Evolutionary conservation across 192 early-diverging fungal genomes (phyloP).

Genomic region (Dissophora ornata): DNA sequence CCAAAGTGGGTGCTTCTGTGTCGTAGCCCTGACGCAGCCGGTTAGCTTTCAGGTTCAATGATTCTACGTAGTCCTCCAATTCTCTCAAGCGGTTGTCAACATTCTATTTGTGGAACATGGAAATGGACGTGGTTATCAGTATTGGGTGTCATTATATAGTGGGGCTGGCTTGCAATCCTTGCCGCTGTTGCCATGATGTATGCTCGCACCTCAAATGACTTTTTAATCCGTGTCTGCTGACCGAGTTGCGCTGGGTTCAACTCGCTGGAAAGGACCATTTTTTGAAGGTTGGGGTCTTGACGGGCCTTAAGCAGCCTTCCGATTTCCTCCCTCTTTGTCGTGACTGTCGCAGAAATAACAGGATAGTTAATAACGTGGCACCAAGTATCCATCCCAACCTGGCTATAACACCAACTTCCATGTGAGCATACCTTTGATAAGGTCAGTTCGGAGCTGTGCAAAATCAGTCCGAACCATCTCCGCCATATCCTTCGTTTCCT

Average conservation of each 20-base stretch:
- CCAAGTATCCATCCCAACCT: no score
- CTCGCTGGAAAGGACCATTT: constrained; percentile 25
- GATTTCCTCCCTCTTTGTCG: constrained; percentile 43
- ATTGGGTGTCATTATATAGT: no score
- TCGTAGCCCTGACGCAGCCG: constrained; percentile 32
- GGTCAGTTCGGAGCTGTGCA: constrained; percentile 19
- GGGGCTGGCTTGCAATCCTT: no score
- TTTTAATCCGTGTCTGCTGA: constrained; percentile 34
- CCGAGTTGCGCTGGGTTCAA: constrained; percentile 33
- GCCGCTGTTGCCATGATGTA: neutral
- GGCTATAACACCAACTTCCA: no score
- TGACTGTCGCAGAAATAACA: neutral
- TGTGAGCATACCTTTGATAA: constrained; percentile 35
- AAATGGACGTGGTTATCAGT: no score
- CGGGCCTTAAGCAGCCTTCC: constrained; percentile 31
- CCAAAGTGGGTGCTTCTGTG: constrained; percentile 47
- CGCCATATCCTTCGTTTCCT: constrained; percentile 12
- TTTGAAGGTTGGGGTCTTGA: constrained; percentile 26
- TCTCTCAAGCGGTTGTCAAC: constrained; percentile 29
- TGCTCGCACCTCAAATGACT: constrained; percentile 20
- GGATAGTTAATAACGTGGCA: neutral
- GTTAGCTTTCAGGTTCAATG: constrained; percentile 8
- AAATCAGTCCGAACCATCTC: constrained; percentile 21
- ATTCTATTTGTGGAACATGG: no score
- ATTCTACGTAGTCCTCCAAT: constrained; percentile 35